Evolutionary conservation across 805 yeast genomes (phyloP).

Genomic region (Candida maris): DNA sequence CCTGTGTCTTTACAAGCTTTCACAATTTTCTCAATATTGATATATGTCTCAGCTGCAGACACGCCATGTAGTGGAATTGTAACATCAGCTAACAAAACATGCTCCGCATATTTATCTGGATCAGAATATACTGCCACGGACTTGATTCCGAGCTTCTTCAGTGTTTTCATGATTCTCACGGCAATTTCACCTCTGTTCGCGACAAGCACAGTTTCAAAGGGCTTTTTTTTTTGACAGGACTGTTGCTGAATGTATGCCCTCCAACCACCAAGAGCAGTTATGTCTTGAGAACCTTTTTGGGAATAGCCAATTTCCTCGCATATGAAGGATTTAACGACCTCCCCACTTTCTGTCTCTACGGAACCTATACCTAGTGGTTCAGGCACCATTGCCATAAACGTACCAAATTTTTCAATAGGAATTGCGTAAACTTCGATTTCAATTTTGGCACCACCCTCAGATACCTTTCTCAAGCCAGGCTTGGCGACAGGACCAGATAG

Average conservation of each 20-base stretch:
- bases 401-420: slow-evolving; percentile 75
- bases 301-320: slow-evolving; percentile 89
- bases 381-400: slow-evolving; percentile 84
- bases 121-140: slow-evolving; percentile 90
- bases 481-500: slow-evolving; percentile 76
- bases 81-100: slow-evolving; percentile 78
- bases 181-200: slow-evolving; percentile 99
- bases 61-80: slow-evolving; percentile 76
- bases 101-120: slow-evolving; percentile 84
- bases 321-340: slow-evolving; percentile 87
- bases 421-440: slow-evolving; percentile 80
- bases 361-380: slow-evolving; percentile 95
- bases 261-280: slow-evolving; percentile 91
- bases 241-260: slow-evolving; percentile 48
- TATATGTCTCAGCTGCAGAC: slow-evolving; percentile 88
- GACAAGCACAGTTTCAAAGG: slow-evolving; percentile 81
- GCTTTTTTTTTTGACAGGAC: slow-evolving; percentile 38
- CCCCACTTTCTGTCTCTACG: slow-evolving; percentile 76
- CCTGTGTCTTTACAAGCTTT: slow-evolving; percentile 78
- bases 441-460: slow-evolving; percentile 52
- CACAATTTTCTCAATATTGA: slow-evolving; percentile 79
- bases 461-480: slow-evolving; percentile 82
- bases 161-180: slow-evolving; percentile 85
- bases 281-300: slow-evolving; percentile 68
- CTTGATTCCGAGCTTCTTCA: slow-evolving; percentile 72